Conservation (phyloP, 2,329 filamentous ascomycete genomes). For the Aspergillus costaricaensis region DNA sequence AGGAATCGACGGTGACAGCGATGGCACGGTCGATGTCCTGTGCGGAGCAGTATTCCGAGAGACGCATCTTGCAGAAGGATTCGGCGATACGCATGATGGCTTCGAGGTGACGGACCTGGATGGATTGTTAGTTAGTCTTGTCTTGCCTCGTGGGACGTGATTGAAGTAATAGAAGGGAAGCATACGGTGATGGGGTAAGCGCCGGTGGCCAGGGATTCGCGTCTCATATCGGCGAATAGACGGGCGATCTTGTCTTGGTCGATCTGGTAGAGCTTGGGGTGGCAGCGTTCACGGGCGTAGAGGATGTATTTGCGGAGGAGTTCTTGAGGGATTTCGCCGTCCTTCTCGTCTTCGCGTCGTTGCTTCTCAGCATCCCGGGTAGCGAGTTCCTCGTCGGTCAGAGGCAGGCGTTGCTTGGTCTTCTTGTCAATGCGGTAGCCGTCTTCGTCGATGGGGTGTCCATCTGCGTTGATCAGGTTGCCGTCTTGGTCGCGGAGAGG, state of each 20-base stretch:
- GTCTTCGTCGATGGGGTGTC: constrained; percentile 63
- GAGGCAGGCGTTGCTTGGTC: constrained; percentile 33
- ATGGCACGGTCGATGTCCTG: constrained; percentile 96
- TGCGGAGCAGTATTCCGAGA: constrained; percentile 90
- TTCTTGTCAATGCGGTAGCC: constrained; percentile 53
- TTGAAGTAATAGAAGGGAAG: constrained; percentile 22
- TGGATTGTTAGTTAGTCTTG: background rate
- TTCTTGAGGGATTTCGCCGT: constrained; percentile 83
- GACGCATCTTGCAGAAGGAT: constrained; percentile 93
- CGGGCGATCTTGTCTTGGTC: constrained; percentile 96
- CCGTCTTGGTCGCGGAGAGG: constrained; percentile 52
- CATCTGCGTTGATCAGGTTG: constrained; percentile 46
- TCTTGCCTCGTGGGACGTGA: background rate
- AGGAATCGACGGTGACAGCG: constrained; percentile 92
- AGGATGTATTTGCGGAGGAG: constrained; percentile 94
- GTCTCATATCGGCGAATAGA: constrained; percentile 92
- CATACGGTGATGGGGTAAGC: constrained; percentile 97
- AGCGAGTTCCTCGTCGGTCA: constrained; percentile 49
- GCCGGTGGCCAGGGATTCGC: constrained; percentile 88
- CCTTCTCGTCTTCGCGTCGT: constrained; percentile 53
- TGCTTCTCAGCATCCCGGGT: constrained; percentile 43
- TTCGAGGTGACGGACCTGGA: constrained; percentile 90
- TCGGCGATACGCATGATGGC: constrained; percentile 96
- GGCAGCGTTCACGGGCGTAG: constrained; percentile 85
- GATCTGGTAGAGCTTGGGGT: constrained; percentile 93